A percentile compares a stretch with the other conserved stretches of the same genome.
Evolutionary conservation across 768 basidiomycete genomes (phyloP).

Genomic region (Boletus edulis): DNA sequence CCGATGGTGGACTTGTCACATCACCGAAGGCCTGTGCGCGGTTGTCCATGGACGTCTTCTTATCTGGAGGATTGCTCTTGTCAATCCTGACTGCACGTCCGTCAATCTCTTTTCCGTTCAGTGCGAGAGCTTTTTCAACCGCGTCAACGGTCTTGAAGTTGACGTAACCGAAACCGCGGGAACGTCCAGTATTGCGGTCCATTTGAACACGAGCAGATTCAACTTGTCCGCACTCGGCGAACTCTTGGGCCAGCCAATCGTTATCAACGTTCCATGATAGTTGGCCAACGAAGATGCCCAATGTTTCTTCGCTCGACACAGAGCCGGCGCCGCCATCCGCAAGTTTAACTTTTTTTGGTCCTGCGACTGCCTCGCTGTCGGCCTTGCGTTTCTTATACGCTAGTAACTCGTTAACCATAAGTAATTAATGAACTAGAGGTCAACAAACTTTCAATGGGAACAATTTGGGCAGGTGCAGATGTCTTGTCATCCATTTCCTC

Average conservation of each 20-base stretch:
- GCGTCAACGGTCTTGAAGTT: slow-evolving; percentile 69
- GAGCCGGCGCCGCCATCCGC: slow-evolving; percentile 46
- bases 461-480: slow-evolving; percentile 42
- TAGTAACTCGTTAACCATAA: neutral
- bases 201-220: slow-evolving; percentile 84
- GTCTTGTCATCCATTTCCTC: neutral
- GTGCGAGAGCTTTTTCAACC: slow-evolving; percentile 74
- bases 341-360: slow-evolving; percentile 82
- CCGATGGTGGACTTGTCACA: slow-evolving; percentile 58
- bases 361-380: slow-evolving; percentile 52
- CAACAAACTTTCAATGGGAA: slow-evolving; percentile 38
- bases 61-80: slow-evolving; percentile 64
- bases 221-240: slow-evolving; percentile 86
- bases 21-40: slow-evolving; percentile 80
- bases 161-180: slow-evolving; percentile 84
- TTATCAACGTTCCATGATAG: slow-evolving; percentile 97
- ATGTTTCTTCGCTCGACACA: slow-evolving; percentile 45
- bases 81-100: slow-evolving; percentile 88
- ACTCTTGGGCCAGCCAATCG: slow-evolving; percentile 91
- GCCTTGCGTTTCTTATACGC: slow-evolving; percentile 76
- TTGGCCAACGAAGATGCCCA: slow-evolving; percentile 86
- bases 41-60: slow-evolving; percentile 55
- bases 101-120: slow-evolving; percentile 89
- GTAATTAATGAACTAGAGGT: neutral
- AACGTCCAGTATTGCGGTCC: slow-evolving; percentile 78